Base-by-base conservation (phyloP, 257 asterid species). In the Nyctanthes arbortristis region DNA sequence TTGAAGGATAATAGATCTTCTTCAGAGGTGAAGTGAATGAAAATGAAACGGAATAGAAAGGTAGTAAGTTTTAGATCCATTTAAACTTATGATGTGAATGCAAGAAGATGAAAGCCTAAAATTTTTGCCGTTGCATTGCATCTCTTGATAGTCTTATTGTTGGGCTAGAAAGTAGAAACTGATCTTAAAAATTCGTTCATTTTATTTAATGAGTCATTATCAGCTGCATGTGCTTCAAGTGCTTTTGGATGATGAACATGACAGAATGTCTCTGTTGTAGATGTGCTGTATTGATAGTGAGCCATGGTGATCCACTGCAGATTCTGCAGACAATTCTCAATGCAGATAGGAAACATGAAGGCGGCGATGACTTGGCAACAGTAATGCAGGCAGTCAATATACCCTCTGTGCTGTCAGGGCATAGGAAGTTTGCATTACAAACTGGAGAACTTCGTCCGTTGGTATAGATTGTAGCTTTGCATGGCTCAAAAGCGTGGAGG, bases 261-360 rank as follows among this genome's bases (percentile, higher is more conserved):
- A 64, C 32, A 28, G 28, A 31, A 7, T 9, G 49, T 63, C 16
- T 62, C 37, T 61, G 64, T 56, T 75, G 81, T 73, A 93, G 98
- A 52, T 88, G 98, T 70, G 72, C 82, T 0, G 84, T 93, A 70
- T 77, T 93, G 85, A 73, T 93, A 12, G 97, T 93, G 61, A 83
- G 96, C 81, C 99, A 93, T 69, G 99, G 99, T 2, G 97, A 93
- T 78, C 97, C 99, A 7, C 94, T 93, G 73, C 99, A 93, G 84
- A 93, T 93, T 70, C 76, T 93, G 75, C 99, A 93, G 88, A 86
- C 96, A 55, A 71, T 84, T 59, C 58, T 86, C 25, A 78, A 71
- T 73, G 93, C 95, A 25, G 84, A 84, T 32, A 77, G 63, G 79
- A 71, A 67, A 59, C 72, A 71, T 40, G 74, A 39, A 31, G 77